phyloP scores from a whole-genome alignment of 164 flowering plant genomes.

The Vitis vinifera region ASM3070453v1 NC_081811.1:26905501-26906000 shows the following conservation, averaged over 20 bases:
- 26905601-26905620: background rate
- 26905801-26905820: slow-evolving; percentile 58
- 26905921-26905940: slow-evolving; percentile 5
- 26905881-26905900: background rate
- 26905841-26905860: slow-evolving; percentile 3
- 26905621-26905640: slow-evolving; percentile 37
- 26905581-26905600: background rate
- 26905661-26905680: slow-evolving; percentile 52
- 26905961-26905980: slow-evolving; percentile 59
- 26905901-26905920: slow-evolving; percentile 31
- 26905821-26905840: slow-evolving; percentile 51
- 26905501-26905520: slow-evolving; percentile 7
- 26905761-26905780: slow-evolving; percentile 55
- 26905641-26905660: slow-evolving; percentile 40
- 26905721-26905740: slow-evolving; percentile 53
- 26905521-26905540: background rate
- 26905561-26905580: background rate
- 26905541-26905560: background rate
- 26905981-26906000: slow-evolving; percentile 72
- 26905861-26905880: background rate
- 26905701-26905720: slow-evolving; percentile 45
- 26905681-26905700: slow-evolving; percentile 34
- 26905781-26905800: slow-evolving; percentile 67
- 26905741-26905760: slow-evolving; percentile 64
- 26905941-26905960: slow-evolving; percentile 59